Percentiles rank a stretch among this genome's conserved stretches.
Evolutionary conservation across 2,329 filamentous ascomycete genomes (phyloP).

Genomic region (Talaromyces sp.): DNA sequence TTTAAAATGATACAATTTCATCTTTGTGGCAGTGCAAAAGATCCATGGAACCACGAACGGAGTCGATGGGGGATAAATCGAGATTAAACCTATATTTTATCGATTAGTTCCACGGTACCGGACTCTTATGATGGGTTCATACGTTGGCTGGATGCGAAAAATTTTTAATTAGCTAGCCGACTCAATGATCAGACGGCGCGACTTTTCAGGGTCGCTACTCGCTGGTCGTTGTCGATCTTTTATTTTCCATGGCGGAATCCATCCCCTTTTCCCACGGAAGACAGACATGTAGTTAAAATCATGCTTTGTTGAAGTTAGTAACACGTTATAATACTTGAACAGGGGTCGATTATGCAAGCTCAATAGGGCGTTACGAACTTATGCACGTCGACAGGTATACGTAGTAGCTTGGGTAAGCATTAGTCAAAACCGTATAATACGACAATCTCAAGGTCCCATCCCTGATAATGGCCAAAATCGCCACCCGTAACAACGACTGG

Average conservation of each 20-base stretch:
- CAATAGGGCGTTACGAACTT: background rate
- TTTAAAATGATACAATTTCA: background rate
- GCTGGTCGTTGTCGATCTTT: background rate
- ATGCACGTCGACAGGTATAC: background rate
- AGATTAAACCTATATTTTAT: background rate
- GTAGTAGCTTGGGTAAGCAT: background rate
- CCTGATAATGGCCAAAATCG: background rate
- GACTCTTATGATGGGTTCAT: background rate
- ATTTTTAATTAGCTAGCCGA: background rate
- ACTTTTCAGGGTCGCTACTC: background rate
- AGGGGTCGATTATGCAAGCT: background rate
- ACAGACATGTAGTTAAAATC: background rate
- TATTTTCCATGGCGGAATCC: background rate
- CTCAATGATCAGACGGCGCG: background rate
- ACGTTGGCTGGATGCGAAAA: background rate
- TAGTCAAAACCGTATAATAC: background rate
- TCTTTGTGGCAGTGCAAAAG: background rate
- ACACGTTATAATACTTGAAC: background rate
- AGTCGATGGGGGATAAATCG: background rate
- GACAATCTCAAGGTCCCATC: background rate
- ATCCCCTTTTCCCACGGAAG: background rate
- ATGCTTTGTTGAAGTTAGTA: background rate
- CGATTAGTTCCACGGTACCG: background rate
- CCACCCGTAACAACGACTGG: background rate
- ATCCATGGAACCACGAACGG: background rate